Evolutionary conservation across 805 yeast species (phyloP).

Genomic region (Candida chilensis): DNA sequence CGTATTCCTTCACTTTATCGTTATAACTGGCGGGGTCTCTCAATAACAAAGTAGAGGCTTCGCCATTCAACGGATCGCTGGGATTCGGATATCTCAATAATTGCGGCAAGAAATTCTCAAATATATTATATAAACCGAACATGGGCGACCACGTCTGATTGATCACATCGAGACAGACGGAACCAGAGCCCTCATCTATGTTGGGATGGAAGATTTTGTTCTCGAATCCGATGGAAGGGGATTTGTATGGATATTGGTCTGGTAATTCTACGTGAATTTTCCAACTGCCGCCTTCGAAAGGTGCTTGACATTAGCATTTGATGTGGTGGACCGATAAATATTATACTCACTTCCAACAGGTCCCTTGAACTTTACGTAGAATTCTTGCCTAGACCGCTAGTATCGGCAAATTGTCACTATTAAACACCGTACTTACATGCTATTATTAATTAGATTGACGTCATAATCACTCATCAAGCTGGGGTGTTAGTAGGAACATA

Average conservation of each 20-base stretch:
- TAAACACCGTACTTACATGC: constrained; percentile 40
- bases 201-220: constrained; percentile 94
- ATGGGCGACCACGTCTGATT: constrained; percentile 98
- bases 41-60: constrained; percentile 74
- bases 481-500: background rate
- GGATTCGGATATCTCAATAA: constrained; percentile 88
- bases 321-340: background rate
- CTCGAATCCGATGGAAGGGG: constrained; percentile 91
- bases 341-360: constrained; percentile 36
- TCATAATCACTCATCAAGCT: constrained; percentile 87
- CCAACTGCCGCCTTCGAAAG: constrained; percentile 89
- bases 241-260: constrained; percentile 89
- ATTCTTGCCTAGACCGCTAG: constrained; percentile 54
- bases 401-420: background rate
- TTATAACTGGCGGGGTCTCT: constrained; percentile 61
- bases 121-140: constrained; percentile 85
- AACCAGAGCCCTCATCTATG: constrained; percentile 83
- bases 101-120: constrained; percentile 91
- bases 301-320: constrained; percentile 30
- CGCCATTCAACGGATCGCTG: constrained; percentile 85
- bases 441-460: constrained; percentile 74
- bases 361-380: constrained; percentile 76
- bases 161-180: constrained; percentile 92
- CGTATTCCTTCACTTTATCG: constrained; percentile 64
- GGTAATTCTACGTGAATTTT: constrained; percentile 88